A percentile compares a stretch with the other conserved stretches of the same genome.
These are phyloP conservation scores for Colletotrichum spaethianum DNA, from an alignment of 2,329 filamentous ascomycete species.

Conservation along the genomic window DNA sequence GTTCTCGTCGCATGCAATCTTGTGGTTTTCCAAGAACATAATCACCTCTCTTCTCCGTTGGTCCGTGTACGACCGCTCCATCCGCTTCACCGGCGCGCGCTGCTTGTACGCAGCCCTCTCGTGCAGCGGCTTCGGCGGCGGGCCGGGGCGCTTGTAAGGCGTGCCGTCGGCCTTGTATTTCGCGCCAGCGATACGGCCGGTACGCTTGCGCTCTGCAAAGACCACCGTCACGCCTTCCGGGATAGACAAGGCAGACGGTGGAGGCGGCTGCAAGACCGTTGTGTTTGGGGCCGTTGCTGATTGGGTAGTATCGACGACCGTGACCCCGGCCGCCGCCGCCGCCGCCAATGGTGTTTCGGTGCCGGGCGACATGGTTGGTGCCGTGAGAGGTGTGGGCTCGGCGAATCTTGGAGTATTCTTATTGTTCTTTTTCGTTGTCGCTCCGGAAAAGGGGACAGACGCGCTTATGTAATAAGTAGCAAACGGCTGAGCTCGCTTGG, in stretches of 20 bases:
- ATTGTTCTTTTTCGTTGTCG: not conserved
- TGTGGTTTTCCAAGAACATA: constrained; percentile 9
- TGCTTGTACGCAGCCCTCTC: constrained; percentile 8
- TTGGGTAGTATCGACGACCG: not conserved
- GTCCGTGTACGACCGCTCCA: constrained; percentile 15
- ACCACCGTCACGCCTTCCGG: constrained; percentile 10
- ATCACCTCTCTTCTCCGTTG: constrained; percentile 13
- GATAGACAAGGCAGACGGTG: not conserved
- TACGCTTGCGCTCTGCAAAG: constrained; percentile 19
- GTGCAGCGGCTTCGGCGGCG: constrained; percentile 8
- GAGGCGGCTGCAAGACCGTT: not conserved
- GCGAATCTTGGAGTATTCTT: constrained; percentile 5
- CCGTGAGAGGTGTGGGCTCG: not conserved
- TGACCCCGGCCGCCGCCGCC: not conserved
- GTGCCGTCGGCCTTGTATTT: constrained; percentile 31
- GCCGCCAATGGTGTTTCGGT: not conserved
- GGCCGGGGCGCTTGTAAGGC: constrained; percentile 19
- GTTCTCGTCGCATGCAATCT: constrained; percentile 7
- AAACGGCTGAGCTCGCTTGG: not conserved
- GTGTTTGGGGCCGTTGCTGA: not conserved
- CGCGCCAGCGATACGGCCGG: constrained; percentile 8
- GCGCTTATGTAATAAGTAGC: constrained; percentile 1
- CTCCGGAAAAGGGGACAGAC: not conserved
- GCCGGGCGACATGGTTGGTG: constrained; percentile 4
- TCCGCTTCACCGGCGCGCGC: constrained; percentile 1